These are phyloP conservation scores for Ustulina deusta DNA, from an alignment of 2,329 filamentous ascomycete species.

Conservation along the genomic window DNA sequence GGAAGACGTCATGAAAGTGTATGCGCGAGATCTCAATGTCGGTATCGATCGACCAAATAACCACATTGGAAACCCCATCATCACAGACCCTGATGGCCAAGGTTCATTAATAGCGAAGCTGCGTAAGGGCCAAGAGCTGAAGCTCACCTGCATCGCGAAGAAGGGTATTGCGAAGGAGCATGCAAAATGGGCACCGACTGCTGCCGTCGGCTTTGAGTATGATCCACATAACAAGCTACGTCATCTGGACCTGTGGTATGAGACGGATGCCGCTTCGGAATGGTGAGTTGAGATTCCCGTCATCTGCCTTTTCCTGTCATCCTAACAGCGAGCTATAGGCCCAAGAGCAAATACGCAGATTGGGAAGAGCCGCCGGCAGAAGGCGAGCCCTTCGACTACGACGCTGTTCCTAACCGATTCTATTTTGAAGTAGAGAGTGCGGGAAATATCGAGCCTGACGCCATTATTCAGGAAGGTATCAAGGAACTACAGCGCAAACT, in stretches of 20 bases:
- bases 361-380: constrained; percentile 85
- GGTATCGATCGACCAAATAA: constrained; percentile 77
- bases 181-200: constrained; percentile 94
- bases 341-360: constrained; percentile 81
- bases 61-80: constrained; percentile 82
- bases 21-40: constrained; percentile 87
- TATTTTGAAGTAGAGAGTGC: constrained; percentile 94
- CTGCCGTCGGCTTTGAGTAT: constrained; percentile 96
- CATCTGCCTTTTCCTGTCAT: neutral
- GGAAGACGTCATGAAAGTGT: constrained; percentile 93
- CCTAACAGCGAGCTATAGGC: constrained; percentile 69
- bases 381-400: constrained; percentile 90
- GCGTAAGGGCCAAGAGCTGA: constrained; percentile 87
- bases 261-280: constrained; percentile 83
- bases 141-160: constrained; percentile 92
- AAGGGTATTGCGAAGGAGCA: constrained; percentile 99
- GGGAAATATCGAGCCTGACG: constrained; percentile 88
- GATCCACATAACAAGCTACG: constrained; percentile 96
- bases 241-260: constrained; percentile 95
- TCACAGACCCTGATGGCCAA: constrained; percentile 82
- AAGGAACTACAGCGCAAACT: constrained; percentile 91
- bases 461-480: constrained; percentile 89
- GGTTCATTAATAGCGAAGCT: constrained; percentile 92
- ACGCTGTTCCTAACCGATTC: constrained; percentile 85
- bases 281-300: constrained; percentile 70